These are phyloP conservation scores for Candida adriatica DNA, from an alignment of 805 yeast species.

Conservation along the genomic window DNA sequence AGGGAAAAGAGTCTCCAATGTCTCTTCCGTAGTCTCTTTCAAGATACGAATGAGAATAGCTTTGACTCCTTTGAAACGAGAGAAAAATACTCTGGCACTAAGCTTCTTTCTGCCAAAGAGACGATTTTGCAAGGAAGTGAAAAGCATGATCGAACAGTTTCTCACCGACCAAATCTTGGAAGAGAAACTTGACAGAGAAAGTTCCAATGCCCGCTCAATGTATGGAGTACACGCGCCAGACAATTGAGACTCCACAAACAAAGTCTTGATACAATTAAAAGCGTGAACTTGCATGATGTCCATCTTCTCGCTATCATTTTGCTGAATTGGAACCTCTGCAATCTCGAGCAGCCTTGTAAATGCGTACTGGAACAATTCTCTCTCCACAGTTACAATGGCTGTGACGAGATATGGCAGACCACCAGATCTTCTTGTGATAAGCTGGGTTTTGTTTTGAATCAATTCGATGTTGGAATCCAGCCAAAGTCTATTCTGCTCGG, in stretches of 20 bases:
- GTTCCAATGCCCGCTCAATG: constrained; percentile 49
- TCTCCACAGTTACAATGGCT: constrained; percentile 49
- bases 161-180: constrained; percentile 78
- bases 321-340: constrained; percentile 44
- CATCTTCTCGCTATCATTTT: constrained; percentile 44
- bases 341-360: constrained; percentile 46
- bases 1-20: constrained; percentile 64
- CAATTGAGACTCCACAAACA: constrained; percentile 68
- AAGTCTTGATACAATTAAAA: constrained; percentile 70
- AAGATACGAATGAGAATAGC: constrained; percentile 41
- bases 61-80: constrained; percentile 49
- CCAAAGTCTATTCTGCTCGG: constrained; percentile 48
- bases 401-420: constrained; percentile 80
- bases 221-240: constrained; percentile 43
- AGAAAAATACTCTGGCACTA: constrained; percentile 66
- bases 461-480: constrained; percentile 45
- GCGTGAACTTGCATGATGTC: constrained; percentile 94
- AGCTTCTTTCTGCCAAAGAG: constrained; percentile 58
- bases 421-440: constrained; percentile 84
- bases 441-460: constrained; percentile 52
- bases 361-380: constrained; percentile 40
- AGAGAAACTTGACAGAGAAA: constrained; percentile 58
- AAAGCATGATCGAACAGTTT: constrained; percentile 91
- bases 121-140: constrained; percentile 75
- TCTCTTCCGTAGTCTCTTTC: constrained; percentile 24